phyloP scores from a whole-genome alignment of 208 protist species.

The Crithidia mellificae region DNA sequence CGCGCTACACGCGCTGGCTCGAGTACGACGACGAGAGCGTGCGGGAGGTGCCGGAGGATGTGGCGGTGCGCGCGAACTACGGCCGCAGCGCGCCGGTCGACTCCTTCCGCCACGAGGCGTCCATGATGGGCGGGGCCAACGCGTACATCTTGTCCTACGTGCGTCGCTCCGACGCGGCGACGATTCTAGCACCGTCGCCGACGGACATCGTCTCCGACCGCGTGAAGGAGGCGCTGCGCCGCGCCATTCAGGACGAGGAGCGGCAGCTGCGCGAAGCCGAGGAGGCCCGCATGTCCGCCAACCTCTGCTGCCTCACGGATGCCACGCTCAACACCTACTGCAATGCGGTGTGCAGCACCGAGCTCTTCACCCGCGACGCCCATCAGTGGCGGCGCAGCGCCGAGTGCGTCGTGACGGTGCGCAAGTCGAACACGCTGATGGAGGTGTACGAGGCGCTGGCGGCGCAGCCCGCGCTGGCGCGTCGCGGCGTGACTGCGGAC shows the following conservation, averaged over 20 bases:
- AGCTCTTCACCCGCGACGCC: slow-evolving; percentile 55
- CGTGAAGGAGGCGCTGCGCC: slow-evolving; percentile 58
- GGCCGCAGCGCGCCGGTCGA: slow-evolving; percentile 34
- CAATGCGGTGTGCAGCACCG: slow-evolving; percentile 31
- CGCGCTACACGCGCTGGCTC: slow-evolving; percentile 70
- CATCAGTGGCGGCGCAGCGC: slow-evolving; percentile 27
- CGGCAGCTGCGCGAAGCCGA: slow-evolving; percentile 40
- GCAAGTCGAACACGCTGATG: slow-evolving; percentile 51
- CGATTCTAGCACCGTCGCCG: slow-evolving; percentile 57
- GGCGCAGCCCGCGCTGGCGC: slow-evolving; percentile 31
- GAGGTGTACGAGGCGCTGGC: slow-evolving; percentile 57
- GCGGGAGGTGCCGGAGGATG: slow-evolving; percentile 51
- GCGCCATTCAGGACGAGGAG: slow-evolving; percentile 61
- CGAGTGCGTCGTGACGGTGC: slow-evolving; percentile 51
- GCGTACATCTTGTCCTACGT: slow-evolving; percentile 89
- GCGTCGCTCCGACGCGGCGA: slow-evolving; percentile 59
- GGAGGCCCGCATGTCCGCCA: slow-evolving; percentile 41
- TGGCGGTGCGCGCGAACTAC: slow-evolving; percentile 76
- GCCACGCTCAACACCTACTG: slow-evolving; percentile 44
- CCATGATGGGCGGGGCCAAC: slow-evolving; percentile 36
- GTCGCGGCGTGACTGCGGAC: slow-evolving; percentile 27
- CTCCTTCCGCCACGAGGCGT: slow-evolving; percentile 20
- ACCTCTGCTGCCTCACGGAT: slow-evolving; percentile 62
- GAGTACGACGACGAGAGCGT: slow-evolving; percentile 88
- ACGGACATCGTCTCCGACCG: slow-evolving; percentile 63